Evolutionary conservation across 768 basidiomycete species (phyloP), one percentile per base, ranked within the genome.

Genomic region (Paxillus ammoniavirescens): DNA sequence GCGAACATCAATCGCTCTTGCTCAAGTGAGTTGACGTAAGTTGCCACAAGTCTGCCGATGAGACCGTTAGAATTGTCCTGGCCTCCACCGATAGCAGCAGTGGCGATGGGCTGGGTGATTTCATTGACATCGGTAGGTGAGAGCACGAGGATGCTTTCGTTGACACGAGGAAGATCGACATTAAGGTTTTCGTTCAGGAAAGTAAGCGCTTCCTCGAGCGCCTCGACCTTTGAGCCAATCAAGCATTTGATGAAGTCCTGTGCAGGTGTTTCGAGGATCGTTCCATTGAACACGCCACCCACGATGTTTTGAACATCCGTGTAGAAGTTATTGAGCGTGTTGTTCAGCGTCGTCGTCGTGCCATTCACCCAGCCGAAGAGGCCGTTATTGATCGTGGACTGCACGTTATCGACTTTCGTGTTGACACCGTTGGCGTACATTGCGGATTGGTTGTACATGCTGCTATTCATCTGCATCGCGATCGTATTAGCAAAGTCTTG

Each of bases 341-440:
- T 74, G 69, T 99, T 99, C 49, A 99, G 79, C 6, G 87, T 84
- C 4, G 83, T 84, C 1, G 93, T 96, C 8, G 96, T 96, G 15
- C 77, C 80, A 62, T 98, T 93, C 46, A 98, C 87, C 95, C 95
- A 98, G 9, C 94, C 93, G 57, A 98, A 96, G 43, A 98, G 72
- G 23, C 89, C 89, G 38, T 91, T 74, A 67, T 98, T 92, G 70
- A 98, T 82, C 6, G 83, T 81, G 37, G 75, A 76, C 72, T 98
- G 91, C 46, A 92, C 77, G 33, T 61, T 61, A 46, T 82, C 79
- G 18, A 98, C 83, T 30, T 82, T 87, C 17, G 62, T 63, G 59
- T 98, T 99, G 64, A 94, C 77, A 31, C 77, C 77, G n/a, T 69
- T 75, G 4, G 95, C 93, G 59, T 95, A 99, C 4, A 79, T 65